Conservation (phyloP, 176 grass and related monocot species). For the Bothriochloa decipiens region DNA sequence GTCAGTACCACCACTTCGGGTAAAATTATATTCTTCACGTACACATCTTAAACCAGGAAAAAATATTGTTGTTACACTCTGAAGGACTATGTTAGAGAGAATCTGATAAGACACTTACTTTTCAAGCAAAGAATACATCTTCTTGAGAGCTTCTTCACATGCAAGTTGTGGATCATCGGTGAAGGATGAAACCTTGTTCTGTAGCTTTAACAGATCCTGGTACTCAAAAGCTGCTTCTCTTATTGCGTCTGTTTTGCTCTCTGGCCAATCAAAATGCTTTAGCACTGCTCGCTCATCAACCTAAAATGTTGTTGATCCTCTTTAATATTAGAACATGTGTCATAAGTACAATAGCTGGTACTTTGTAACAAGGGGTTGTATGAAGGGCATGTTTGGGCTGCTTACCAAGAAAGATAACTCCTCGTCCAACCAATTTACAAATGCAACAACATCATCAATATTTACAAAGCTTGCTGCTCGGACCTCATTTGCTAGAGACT, state of each 20-base stretch:
- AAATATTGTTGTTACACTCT: not conserved
- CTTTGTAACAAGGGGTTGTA: not conserved
- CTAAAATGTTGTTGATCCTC: constrained; percentile 46
- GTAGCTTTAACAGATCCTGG: constrained; percentile 78
- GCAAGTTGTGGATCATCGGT: constrained; percentile 64
- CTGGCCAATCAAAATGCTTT: constrained; percentile 97
- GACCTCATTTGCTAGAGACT: constrained; percentile 59
- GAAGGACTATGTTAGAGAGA: not conserved
- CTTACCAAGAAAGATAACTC: constrained; percentile 95
- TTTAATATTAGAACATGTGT: not conserved
- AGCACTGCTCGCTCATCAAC: constrained; percentile 93
- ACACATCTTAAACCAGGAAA: not conserved
- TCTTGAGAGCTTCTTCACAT: constrained; percentile 90
- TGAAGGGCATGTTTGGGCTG: not conserved
- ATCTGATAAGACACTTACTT: constrained; percentile 65
- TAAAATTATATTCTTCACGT: not conserved
- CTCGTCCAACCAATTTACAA: constrained; percentile 96
- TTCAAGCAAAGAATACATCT: constrained; percentile 94
- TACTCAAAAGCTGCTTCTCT: constrained; percentile 82
- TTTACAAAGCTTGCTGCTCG: constrained; percentile 53
- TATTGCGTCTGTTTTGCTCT: constrained; percentile 91
- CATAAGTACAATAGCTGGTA: not conserved
- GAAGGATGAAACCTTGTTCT: constrained; percentile 71
- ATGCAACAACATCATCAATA: constrained; percentile 73
- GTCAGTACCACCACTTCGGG: constrained; percentile 5